Evolutionary conservation across 192 early-diverging fungal genomes (phyloP).

Genomic region (Dispira simplex): DNA sequence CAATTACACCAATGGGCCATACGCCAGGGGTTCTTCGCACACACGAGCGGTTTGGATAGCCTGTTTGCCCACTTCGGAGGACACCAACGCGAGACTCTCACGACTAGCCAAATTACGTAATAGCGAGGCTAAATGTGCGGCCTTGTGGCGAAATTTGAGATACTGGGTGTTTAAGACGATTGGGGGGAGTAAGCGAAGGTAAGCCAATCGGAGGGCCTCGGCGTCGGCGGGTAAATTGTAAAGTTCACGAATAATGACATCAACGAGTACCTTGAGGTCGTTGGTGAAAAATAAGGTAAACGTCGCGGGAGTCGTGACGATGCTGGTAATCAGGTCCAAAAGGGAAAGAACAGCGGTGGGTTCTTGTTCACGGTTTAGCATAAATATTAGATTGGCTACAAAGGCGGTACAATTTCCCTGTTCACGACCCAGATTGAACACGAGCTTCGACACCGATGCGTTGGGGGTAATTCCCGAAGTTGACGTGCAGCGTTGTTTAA

Average conservation of each 20-base stretch:
- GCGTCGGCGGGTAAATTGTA: slow-evolving; percentile 52
- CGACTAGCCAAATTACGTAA: slow-evolving; percentile 1
- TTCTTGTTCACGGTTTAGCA: slow-evolving; percentile 74
- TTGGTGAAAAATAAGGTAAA: slow-evolving; percentile 81
- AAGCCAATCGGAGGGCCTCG: slow-evolving; percentile 48
- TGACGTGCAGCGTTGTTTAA: slow-evolving; percentile 3
- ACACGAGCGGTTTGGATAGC: slow-evolving; percentile 4
- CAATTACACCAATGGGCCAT: slow-evolving; percentile 3
- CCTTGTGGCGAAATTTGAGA: slow-evolving; percentile 2
- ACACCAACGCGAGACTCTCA: not conserved
- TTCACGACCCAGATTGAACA: not conserved
- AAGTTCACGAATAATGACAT: slow-evolving; percentile 73
- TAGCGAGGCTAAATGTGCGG: slow-evolving; percentile 2
- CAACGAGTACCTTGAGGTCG: slow-evolving; percentile 73
- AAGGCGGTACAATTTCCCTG: slow-evolving; percentile 48
- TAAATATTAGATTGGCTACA: slow-evolving; percentile 77
- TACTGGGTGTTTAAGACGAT: slow-evolving; percentile 47
- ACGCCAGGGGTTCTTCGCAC: slow-evolving; percentile 8
- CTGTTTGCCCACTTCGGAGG: not conserved
- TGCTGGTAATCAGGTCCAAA: slow-evolving; percentile 49
- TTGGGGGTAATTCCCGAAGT: not conserved
- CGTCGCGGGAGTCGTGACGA: slow-evolving; percentile 47
- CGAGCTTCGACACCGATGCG: not conserved
- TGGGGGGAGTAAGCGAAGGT: slow-evolving; percentile 45
- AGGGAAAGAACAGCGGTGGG: slow-evolving; percentile 33